Conservation (phyloP, 2,329 filamentous ascomycete genomes). For the Davidsoniella eucalypti region DNA sequence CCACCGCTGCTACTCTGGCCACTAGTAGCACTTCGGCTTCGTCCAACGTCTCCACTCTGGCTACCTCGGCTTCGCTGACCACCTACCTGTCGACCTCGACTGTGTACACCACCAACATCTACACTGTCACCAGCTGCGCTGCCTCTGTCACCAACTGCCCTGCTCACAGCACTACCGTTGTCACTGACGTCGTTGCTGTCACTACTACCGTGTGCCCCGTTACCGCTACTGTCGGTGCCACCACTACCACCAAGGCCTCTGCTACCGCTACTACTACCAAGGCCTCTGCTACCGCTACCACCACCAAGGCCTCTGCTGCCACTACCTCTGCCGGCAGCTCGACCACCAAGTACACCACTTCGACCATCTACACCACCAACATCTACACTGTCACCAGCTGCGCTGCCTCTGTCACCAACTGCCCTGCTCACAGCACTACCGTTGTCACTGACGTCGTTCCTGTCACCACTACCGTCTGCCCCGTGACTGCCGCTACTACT, state of each 20-base stretch:
- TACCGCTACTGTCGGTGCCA: slow-evolving; percentile 14
- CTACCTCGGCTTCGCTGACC: slow-evolving; percentile 18
- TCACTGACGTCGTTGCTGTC: slow-evolving; percentile 23
- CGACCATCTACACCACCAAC: slow-evolving; percentile 4
- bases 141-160: slow-evolving; percentile 42
- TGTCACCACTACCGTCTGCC: neutral
- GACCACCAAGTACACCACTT: neutral
- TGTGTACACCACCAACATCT: slow-evolving; percentile 39
- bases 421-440: neutral
- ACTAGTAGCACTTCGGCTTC: neutral
- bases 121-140: slow-evolving; percentile 45
- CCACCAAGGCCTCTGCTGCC: slow-evolving; percentile 19
- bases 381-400: slow-evolving; percentile 1
- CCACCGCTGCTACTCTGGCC: neutral
- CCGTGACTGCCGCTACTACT: neutral
- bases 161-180: slow-evolving; percentile 16
- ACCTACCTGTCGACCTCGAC: slow-evolving; percentile 31
- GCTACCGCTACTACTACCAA: slow-evolving; percentile 23
- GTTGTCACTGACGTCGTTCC: neutral
- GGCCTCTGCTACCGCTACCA: neutral
- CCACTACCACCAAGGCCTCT: neutral
- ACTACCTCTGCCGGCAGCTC: slow-evolving; percentile 21
- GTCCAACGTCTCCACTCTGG: neutral
- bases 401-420: neutral
- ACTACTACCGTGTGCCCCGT: slow-evolving; percentile 25